Percentiles rank a stretch among this genome's conserved stretches.
phyloP scores from a whole-genome alignment of 2,329 filamentous ascomycete genomes.

The Fusarium brevicatenulatum region DNA sequence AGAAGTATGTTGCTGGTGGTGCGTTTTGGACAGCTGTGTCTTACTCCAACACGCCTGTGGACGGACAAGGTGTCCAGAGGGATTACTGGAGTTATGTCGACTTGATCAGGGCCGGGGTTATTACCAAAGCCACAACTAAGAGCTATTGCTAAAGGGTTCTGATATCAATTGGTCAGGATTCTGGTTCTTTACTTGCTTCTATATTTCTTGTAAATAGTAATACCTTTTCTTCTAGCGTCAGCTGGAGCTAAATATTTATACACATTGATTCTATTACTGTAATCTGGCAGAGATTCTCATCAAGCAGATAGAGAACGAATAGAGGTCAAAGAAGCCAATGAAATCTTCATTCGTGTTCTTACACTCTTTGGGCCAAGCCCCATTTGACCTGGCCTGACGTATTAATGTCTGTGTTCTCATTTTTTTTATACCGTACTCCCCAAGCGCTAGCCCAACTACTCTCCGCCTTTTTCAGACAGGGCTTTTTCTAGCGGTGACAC shows the following conservation, averaged over 20 bases:
- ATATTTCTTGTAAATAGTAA: accelerated
- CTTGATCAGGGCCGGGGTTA: neutral
- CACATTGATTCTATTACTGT: accelerated
- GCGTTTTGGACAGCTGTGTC: neutral
- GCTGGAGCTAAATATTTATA: accelerated
- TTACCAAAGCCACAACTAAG: neutral
- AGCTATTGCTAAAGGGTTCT: neutral
- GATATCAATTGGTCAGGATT: accelerated
- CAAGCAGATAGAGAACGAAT: too few relatives aligned
- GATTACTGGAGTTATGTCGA: slow-evolving; percentile 3
- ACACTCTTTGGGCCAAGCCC: accelerated
- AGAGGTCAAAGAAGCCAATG: accelerated
- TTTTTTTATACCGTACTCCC: accelerated
- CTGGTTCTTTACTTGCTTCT: accelerated
- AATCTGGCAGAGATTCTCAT: accelerated
- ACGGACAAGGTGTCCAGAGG: neutral
- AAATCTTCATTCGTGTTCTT: neutral
- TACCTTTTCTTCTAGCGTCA: accelerated
- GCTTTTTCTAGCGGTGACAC: neutral
- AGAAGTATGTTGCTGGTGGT: neutral
- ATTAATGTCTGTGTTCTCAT: neutral
- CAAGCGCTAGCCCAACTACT: too few relatives aligned
- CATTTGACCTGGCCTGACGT: accelerated
- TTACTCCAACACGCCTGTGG: neutral
- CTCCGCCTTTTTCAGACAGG: accelerated